These are phyloP conservation scores for Panicum hallii DNA, from an alignment of 202 grass and related monocot species.

Conservation along the genomic window DNA sequence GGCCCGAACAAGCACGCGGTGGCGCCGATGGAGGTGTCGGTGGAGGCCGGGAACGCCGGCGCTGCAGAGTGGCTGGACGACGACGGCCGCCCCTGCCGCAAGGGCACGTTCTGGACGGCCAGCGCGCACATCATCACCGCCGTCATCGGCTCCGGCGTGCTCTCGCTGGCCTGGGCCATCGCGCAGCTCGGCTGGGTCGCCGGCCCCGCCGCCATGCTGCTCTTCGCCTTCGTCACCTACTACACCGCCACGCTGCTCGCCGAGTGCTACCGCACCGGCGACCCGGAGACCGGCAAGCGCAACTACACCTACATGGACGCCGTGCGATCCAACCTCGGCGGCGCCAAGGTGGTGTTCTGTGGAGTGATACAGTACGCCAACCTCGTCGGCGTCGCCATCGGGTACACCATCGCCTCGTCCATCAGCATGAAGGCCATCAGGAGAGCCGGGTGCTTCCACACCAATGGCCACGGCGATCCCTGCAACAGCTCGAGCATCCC, in stretches of 20 bases:
- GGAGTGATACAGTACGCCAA: conserved; percentile 60
- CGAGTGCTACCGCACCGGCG: conserved; percentile 61
- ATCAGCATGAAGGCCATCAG: conserved; percentile 68
- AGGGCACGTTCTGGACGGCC: conserved; percentile 55
- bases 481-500: conserved; percentile 33
- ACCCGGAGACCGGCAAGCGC: conserved; percentile 32
- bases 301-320: conserved; percentile 73
- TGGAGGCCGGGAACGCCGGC: conserved; percentile 34
- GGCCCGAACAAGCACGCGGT: neutral
- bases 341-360: conserved; percentile 51
- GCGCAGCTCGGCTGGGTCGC: conserved; percentile 67
- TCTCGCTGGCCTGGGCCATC: conserved; percentile 63
- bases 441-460: conserved; percentile 46
- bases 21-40: conserved; percentile 48
- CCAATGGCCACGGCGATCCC: neutral
- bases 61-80: conserved; percentile 33
- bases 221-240: conserved; percentile 58
- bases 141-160: conserved; percentile 66
- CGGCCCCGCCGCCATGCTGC: conserved; percentile 48
- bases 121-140: conserved; percentile 64
- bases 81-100: conserved; percentile 45
- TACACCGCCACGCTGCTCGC: conserved; percentile 54
- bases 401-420: conserved; percentile 65
- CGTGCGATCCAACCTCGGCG: conserved; percentile 58
- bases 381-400: conserved; percentile 55